Evolutionary conservation across 2,329 filamentous ascomycete genomes (phyloP).

Genomic region (Pseudocercospora ulei): DNA sequence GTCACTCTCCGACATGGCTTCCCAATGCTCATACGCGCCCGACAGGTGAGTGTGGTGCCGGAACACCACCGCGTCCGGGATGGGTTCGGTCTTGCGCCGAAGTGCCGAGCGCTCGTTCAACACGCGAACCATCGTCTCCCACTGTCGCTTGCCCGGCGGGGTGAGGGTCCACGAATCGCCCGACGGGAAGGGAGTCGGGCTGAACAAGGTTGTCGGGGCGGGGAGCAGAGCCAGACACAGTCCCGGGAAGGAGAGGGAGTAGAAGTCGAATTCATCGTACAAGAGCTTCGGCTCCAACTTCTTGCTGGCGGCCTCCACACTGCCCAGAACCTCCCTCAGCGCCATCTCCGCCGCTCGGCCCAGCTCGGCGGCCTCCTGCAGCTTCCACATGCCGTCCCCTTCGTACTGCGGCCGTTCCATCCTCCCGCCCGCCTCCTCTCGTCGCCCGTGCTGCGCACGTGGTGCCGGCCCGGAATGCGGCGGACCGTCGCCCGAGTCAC

Average conservation of each 20-base stretch:
- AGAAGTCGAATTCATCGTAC: slow-evolving; percentile 68
- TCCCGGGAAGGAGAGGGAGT: slow-evolving; percentile 74
- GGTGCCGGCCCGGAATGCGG: slow-evolving; percentile 25
- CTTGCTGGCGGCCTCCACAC: slow-evolving; percentile 73
- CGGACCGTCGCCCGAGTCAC: slow-evolving; percentile 19
- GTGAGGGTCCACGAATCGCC: slow-evolving; percentile 71
- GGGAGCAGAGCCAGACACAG: slow-evolving; percentile 73
- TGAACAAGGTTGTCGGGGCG: slow-evolving; percentile 71
- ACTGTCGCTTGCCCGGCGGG: slow-evolving; percentile 64
- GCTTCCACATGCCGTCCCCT: slow-evolving; percentile 44
- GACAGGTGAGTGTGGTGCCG: slow-evolving; percentile 65
- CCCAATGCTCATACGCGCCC: slow-evolving; percentile 71
- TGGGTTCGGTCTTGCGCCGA: slow-evolving; percentile 28
- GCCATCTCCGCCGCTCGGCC: slow-evolving; percentile 75
- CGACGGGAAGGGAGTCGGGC: slow-evolving; percentile 67
- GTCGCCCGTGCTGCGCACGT: slow-evolving; percentile 28
- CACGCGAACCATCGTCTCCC: slow-evolving; percentile 50
- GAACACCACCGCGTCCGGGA: slow-evolving; percentile 53
- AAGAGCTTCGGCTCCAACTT: slow-evolving; percentile 35
- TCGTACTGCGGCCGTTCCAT: slow-evolving; percentile 47
- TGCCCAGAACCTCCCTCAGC: slow-evolving; percentile 69
- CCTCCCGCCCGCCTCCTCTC: slow-evolving; percentile 23
- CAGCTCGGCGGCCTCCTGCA: slow-evolving; percentile 61
- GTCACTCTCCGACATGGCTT: slow-evolving; percentile 47
- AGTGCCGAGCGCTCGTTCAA: slow-evolving; percentile 30